These are phyloP conservation scores for Rhizopus stolonifer DNA, from an alignment of 371 early-diverging fungal species.

Conservation along the genomic window DNA sequence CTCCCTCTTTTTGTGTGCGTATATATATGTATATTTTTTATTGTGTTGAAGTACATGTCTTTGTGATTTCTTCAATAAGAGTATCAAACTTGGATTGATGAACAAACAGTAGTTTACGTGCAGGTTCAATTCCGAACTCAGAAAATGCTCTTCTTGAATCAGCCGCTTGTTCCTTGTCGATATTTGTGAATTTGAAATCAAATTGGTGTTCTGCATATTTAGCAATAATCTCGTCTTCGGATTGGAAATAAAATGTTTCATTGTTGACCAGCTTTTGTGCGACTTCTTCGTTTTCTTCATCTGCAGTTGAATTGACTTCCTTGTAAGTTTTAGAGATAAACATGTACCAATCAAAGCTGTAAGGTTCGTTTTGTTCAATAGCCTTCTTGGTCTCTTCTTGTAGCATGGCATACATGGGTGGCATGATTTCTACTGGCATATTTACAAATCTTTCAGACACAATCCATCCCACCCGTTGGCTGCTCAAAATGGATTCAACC, in stretches of 20 bases:
- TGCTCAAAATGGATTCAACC: conserved; percentile 49
- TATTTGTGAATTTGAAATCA: conserved; percentile 72
- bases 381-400: conserved; percentile 80
- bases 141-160: conserved; percentile 83
- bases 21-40: no score
- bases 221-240: conserved; percentile 89
- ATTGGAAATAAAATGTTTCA: conserved; percentile 76
- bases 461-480: conserved; percentile 65
- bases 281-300: conserved; percentile 55
- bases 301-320: conserved; percentile 69
- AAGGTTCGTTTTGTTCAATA: conserved; percentile 64
- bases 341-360: conserved; percentile 80
- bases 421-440: conserved; percentile 92
- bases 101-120: conserved; percentile 73
- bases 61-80: conserved; percentile 51
- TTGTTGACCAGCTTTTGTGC: conserved; percentile 22
- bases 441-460: conserved; percentile 93
- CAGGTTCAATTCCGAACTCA: conserved; percentile 83
- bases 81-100: conserved; percentile 59
- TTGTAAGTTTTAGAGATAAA: conserved; percentile 82
- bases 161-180: conserved; percentile 57
- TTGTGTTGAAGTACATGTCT: conserved; percentile 32
- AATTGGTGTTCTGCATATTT: conserved; percentile 39
- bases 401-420: conserved; percentile 89
- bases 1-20: no score